Evolutionary conservation across 805 yeast genomes (phyloP).

Genomic region (Wickerhamomyces bisporus): DNA sequence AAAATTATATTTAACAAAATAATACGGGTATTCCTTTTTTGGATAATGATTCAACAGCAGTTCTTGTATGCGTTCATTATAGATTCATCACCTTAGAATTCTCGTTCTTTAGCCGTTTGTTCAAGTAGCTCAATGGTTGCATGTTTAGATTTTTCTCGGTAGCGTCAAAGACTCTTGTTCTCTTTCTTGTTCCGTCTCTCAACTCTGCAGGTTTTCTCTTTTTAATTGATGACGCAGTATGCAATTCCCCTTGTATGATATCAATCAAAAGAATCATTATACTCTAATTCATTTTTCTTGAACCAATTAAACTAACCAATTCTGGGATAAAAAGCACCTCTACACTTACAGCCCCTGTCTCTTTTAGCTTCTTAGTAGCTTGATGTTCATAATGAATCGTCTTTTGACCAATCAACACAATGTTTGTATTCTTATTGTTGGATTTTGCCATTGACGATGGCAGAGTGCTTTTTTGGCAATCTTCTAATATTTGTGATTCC

Average conservation of each 20-base stretch:
- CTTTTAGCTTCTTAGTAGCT: slow-evolving; percentile 1
- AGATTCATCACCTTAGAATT: slow-evolving; percentile 30
- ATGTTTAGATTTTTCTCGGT: slow-evolving; percentile 18
- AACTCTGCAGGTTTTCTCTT: slow-evolving; percentile 3
- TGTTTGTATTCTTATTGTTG: slow-evolving; percentile 11
- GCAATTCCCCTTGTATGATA: too few species aligned
- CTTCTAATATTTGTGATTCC: slow-evolving; percentile 14
- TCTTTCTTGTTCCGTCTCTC: too few species aligned
- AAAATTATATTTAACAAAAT: too few species aligned
- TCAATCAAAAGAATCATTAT: slow-evolving; percentile 8
- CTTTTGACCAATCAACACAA: slow-evolving; percentile 18
- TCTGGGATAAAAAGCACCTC: slow-evolving; percentile 11
- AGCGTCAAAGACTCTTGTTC: too few species aligned
- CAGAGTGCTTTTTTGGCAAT: slow-evolving; percentile 17
- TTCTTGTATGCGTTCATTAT: slow-evolving; percentile 37
- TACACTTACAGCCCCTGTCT: slow-evolving; percentile 4
- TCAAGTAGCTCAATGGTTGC: slow-evolving; percentile 15
- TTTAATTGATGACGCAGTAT: too few species aligned
- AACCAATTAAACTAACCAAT: slow-evolving; percentile 20
- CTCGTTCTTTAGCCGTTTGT: slow-evolving; percentile 18
- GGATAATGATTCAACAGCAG: slow-evolving; percentile 36
- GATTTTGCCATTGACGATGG: slow-evolving; percentile 8
- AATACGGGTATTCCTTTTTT: slow-evolving; percentile 20
- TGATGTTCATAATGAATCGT: slow-evolving; percentile 8
- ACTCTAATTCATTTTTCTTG: slow-evolving; percentile 5